Percentiles rank a stretch among this genome's conserved stretches.
Conservation (phyloP, 192 early-diverging fungal genomes). For the Irineochytrium annulatum region DNA sequence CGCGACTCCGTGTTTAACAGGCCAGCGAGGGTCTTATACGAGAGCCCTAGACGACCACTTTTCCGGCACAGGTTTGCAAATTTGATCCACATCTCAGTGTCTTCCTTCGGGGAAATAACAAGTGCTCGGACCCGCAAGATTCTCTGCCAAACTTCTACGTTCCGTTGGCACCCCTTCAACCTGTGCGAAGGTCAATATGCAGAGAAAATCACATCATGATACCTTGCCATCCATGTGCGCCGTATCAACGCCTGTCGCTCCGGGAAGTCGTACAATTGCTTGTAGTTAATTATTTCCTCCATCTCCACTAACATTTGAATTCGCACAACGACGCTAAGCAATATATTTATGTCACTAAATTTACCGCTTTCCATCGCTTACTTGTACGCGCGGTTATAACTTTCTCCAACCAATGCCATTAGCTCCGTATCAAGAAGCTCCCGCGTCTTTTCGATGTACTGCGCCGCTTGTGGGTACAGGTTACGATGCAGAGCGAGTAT, state of each 20-base stretch:
- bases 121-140: constrained; percentile 83
- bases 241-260: constrained; percentile 72
- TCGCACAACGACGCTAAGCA: constrained; percentile 67
- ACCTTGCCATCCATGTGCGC: constrained; percentile 79
- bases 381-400: constrained; percentile 88
- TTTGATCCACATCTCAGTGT: constrained; percentile 95
- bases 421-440: constrained; percentile 80
- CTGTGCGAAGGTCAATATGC: constrained; percentile 35
- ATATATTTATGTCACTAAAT: neutral
- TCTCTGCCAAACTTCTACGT: constrained; percentile 94
- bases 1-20: constrained; percentile 60
- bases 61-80: constrained; percentile 94
- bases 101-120: constrained; percentile 84
- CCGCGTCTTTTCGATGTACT: constrained; percentile 75
- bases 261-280: constrained; percentile 72
- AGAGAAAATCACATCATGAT: neutral
- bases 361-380: constrained; percentile 22
- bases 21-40: constrained; percentile 72
- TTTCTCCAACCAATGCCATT: constrained; percentile 84
- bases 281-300: constrained; percentile 93
- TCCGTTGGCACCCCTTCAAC: constrained; percentile 81
- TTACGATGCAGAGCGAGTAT: constrained; percentile 81
- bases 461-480: constrained; percentile 65
- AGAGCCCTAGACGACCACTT: constrained; percentile 71
- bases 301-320: constrained; percentile 97